phyloP scores from a whole-genome alignment of 441 rosid genomes.

The Euphorbia celastroides region DNA sequence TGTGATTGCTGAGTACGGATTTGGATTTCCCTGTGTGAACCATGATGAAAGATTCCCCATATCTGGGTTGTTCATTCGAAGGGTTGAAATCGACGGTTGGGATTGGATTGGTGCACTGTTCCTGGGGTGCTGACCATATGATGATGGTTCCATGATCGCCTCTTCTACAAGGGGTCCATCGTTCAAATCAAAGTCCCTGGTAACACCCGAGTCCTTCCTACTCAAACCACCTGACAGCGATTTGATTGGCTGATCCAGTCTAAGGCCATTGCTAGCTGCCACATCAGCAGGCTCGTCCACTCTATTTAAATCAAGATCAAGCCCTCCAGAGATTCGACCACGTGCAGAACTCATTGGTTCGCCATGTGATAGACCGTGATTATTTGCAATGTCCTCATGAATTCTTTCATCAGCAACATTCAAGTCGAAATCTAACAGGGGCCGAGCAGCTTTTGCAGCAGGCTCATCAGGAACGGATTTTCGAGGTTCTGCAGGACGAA shows the following conservation, averaged over 20 bases:
- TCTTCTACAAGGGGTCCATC: constrained; percentile 84
- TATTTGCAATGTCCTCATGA: constrained; percentile 51
- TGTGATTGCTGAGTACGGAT: constrained; percentile 45
- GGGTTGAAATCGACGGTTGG: constrained; percentile 44
- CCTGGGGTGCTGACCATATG: constrained; percentile 41
- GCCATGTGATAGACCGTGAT: constrained; percentile 23
- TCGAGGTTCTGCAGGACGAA: constrained; percentile 93
- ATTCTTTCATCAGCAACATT: constrained; percentile 81
- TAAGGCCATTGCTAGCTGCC: constrained; percentile 33
- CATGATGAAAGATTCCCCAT: constrained; percentile 54
- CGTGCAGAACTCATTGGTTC: constrained; percentile 29
- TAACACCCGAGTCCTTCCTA: constrained; percentile 32
- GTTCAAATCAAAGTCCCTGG: constrained; percentile 80
- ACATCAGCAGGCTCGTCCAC: constrained; percentile 48
- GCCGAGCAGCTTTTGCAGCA: constrained; percentile 45
- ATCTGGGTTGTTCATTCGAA: constrained; percentile 41
- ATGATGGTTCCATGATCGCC: constrained; percentile 38
- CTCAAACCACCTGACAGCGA: constrained; percentile 33
- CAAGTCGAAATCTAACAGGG: constrained; percentile 66
- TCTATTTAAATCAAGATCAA: constrained; percentile 84
- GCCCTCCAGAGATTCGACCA: constrained; percentile 46
- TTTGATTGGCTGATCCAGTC: constrained; percentile 36
- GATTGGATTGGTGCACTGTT: constrained; percentile 28
- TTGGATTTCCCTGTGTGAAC: constrained; percentile 50
- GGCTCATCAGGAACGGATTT: constrained; percentile 43